A percentile compares a stretch with the other conserved stretches of the same genome.
phyloP scores from a whole-genome alignment of 345 rosid species.

The Hibiscus syriacus region DNA sequence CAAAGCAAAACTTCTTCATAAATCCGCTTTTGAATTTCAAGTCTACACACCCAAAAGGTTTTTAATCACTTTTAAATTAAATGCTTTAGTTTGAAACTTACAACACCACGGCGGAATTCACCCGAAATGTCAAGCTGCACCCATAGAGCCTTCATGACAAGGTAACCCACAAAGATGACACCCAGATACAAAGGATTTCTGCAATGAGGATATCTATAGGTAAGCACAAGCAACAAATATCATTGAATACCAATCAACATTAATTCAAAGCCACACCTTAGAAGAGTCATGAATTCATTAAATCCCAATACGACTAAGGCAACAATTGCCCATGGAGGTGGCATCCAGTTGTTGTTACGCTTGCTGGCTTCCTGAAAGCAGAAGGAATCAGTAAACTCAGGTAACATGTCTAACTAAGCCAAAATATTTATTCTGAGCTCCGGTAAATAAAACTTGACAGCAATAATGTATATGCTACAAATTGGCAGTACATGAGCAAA shows the following conservation, averaged over 20 bases:
- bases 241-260: neutral
- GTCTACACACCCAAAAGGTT: neutral
- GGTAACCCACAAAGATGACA: conserved; percentile 61
- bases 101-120: conserved; percentile 81
- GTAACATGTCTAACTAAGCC: neutral
- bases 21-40: neutral
- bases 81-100: conserved; percentile 30
- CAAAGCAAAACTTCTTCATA: neutral
- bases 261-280: conserved; percentile 46
- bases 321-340: conserved; percentile 99
- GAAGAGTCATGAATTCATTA: conserved; percentile 95
- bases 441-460: neutral
- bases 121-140: conserved; percentile 85
- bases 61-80: neutral
- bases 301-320: conserved; percentile 83
- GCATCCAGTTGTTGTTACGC: conserved; percentile 93
- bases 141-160: conserved; percentile 86
- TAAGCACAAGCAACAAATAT: conserved; percentile 1
- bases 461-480: neutral
- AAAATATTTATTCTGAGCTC: neutral
- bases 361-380: conserved; percentile 86
- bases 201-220: conserved; percentile 23
- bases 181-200: conserved; percentile 88
- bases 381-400: neutral
- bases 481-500: neutral